Conservation (phyloP, 805 yeast genomes). For the Yamadazyma ubonensis region DNA sequence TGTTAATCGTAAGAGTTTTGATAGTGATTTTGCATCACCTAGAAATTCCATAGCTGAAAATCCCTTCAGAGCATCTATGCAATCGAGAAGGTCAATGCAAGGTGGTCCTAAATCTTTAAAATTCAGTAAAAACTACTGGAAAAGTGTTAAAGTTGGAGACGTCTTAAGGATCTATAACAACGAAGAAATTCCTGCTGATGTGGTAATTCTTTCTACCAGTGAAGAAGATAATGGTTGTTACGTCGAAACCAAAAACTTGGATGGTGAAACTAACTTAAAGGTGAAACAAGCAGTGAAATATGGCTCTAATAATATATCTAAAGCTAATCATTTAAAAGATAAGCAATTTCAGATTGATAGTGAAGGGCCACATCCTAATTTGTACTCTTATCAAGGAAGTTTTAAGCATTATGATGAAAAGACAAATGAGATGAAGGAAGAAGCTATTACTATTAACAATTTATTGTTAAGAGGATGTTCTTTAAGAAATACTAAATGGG, state of each 20-base stretch:
- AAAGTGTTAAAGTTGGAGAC: constrained; percentile 74
- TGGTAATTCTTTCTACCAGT: constrained; percentile 64
- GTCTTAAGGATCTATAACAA: constrained; percentile 63
- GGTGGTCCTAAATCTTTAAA: constrained; percentile 23
- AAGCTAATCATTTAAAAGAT: constrained; percentile 36
- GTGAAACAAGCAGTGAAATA: constrained; percentile 72
- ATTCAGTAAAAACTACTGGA: constrained; percentile 52
- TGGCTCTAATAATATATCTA: constrained; percentile 44
- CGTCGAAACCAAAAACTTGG: constrained; percentile 51
- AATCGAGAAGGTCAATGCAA: constrained; percentile 15
- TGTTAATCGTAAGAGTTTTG: constrained; percentile 30
- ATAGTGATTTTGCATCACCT: constrained; percentile 24
- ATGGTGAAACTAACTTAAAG: constrained; percentile 63
- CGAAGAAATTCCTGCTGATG: constrained; percentile 78
- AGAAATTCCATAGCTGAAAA: constrained; percentile 16
- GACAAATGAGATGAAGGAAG: constrained; percentile 37
- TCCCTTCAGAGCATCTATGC: constrained; percentile 19
- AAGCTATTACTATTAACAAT: constrained; percentile 68
- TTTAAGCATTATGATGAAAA: constrained; percentile 26
- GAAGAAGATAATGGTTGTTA: constrained; percentile 68
- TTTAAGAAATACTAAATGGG: constrained; percentile 83
- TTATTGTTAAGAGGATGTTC: constrained; percentile 71
- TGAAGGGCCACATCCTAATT: constrained; percentile 80
- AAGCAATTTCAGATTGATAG: constrained; percentile 68
- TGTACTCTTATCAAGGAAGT: constrained; percentile 76